These are phyloP conservation scores for Aplosporella prunicola DNA, from an alignment of 2,329 filamentous ascomycete species.

Conservation along the genomic window DNA sequence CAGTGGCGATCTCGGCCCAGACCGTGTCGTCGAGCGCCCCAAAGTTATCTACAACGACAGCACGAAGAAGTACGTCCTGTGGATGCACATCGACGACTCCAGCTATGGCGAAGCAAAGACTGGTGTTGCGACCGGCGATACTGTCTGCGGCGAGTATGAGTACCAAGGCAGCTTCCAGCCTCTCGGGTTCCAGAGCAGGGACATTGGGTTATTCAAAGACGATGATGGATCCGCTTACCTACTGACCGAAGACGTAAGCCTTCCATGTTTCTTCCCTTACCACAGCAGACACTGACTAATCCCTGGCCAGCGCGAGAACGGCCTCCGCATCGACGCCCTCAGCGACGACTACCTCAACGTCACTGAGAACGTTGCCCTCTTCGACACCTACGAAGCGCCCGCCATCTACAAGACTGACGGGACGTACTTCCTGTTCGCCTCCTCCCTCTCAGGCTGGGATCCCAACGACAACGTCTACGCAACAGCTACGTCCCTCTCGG, in stretches of 20 bases:
- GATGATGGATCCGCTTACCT: constrained; percentile 53
- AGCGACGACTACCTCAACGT: constrained; percentile 49
- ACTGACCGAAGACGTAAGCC: constrained; percentile 51
- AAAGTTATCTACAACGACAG: constrained; percentile 59
- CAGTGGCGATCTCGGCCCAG: constrained; percentile 50
- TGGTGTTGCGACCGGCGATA: constrained; percentile 51
- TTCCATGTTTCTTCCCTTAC: neutral
- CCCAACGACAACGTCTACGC: constrained; percentile 57
- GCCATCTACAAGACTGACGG: constrained; percentile 52
- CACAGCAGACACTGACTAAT: no score
- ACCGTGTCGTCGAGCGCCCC: constrained; percentile 55
- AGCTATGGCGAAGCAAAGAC: constrained; percentile 55
- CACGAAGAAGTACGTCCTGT: constrained; percentile 58
- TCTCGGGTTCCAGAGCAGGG: constrained; percentile 43
- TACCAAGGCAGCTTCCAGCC: constrained; percentile 41
- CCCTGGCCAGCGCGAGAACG: constrained; percentile 41
- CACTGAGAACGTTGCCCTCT: constrained; percentile 32
- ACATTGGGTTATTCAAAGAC: constrained; percentile 53
- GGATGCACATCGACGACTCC: constrained; percentile 56
- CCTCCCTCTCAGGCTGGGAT: constrained; percentile 34
- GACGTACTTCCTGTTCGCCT: constrained; percentile 58
- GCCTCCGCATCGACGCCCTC: constrained; percentile 49
- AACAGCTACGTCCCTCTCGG: constrained; percentile 47
- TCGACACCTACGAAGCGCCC: constrained; percentile 52
- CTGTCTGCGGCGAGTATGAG: constrained; percentile 51